Evolutionary conservation across 2,329 filamentous ascomycete species (phyloP).

Genomic region (Monascus ruber): DNA sequence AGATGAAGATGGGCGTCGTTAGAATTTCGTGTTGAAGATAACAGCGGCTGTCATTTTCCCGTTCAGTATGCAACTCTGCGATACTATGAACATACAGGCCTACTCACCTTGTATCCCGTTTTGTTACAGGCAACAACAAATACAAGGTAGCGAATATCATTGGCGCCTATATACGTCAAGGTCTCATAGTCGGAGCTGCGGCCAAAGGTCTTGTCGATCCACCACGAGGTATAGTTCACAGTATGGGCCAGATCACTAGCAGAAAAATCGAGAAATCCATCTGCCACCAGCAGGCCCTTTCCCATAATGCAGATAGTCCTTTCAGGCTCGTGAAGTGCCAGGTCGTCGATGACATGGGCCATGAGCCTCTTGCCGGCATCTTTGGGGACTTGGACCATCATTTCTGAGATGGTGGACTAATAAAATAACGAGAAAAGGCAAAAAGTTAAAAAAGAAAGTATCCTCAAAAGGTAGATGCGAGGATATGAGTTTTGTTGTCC

Average conservation of each 20-base stretch:
- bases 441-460: too few relatives aligned
- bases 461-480: too few relatives aligned
- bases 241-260: conserved; percentile 11
- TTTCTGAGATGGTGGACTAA: background rate
- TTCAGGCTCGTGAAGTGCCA: conserved; percentile 2
- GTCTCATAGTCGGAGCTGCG: conserved; percentile 6
- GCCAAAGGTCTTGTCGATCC: conserved; percentile 14
- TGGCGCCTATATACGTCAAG: conserved; percentile 10
- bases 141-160: conserved; percentile 11
- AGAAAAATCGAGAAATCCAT: conserved; percentile 7
- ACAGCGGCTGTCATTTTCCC: conserved; percentile 5
- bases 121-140: conserved; percentile 12
- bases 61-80: background rate
- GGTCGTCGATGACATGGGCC: conserved; percentile 3
- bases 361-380: conserved; percentile 5
- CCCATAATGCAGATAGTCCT: conserved; percentile 3
- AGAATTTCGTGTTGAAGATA: conserved; percentile 12
- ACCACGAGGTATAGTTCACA: conserved; percentile 11
- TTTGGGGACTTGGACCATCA: background rate
- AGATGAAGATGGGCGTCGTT: conserved; percentile 8
- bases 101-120: conserved; percentile 9
- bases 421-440: too few relatives aligned
- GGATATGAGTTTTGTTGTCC: too few relatives aligned
- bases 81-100: too few relatives aligned
- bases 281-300: conserved; percentile 1